Conservation (phyloP, 192 early-diverging fungal species). For the Coemansia sp. region DNA sequence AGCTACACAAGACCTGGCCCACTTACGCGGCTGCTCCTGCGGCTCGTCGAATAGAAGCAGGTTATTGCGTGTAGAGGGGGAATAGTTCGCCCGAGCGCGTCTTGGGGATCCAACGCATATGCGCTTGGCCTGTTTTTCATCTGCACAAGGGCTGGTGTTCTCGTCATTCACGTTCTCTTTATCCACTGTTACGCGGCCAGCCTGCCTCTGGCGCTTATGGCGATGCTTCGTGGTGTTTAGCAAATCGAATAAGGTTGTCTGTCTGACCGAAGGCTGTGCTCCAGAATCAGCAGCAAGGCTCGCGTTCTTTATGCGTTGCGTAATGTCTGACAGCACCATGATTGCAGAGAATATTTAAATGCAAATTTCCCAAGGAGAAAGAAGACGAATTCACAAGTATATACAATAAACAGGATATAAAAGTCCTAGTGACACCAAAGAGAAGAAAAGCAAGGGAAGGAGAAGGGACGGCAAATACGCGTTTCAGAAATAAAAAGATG, state of each 20-base stretch:
- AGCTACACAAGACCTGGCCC: neutral
- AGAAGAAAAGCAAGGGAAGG: neutral
- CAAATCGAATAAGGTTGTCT: conserved; percentile 42
- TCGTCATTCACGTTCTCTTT: conserved; percentile 18
- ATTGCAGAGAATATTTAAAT: neutral
- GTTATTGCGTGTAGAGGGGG: neutral
- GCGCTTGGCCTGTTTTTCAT: conserved; percentile 13
- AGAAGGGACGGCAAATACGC: conserved; percentile 1
- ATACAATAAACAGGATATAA: neutral
- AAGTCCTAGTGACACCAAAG: neutral
- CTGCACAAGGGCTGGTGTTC: neutral
- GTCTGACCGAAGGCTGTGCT: conserved; percentile 15
- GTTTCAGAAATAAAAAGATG: conserved; percentile 1
- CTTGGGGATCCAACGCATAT: neutral
- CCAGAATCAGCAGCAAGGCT: neutral
- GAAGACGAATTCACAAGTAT: neutral
- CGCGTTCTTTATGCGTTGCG: conserved; percentile 33
- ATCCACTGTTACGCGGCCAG: neutral
- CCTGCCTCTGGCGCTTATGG: conserved; percentile 27
- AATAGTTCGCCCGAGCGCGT: neutral
- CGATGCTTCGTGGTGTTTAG: conserved; percentile 31
- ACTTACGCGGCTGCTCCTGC: neutral
- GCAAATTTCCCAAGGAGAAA: neutral
- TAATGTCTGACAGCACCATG: conserved; percentile 45
- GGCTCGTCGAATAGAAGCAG: neutral